Evolutionary conservation across 179 eudicot genomes (phyloP), one percentile per base, ranked within the genome.

Genomic region (Actinidia polygama): DNA sequence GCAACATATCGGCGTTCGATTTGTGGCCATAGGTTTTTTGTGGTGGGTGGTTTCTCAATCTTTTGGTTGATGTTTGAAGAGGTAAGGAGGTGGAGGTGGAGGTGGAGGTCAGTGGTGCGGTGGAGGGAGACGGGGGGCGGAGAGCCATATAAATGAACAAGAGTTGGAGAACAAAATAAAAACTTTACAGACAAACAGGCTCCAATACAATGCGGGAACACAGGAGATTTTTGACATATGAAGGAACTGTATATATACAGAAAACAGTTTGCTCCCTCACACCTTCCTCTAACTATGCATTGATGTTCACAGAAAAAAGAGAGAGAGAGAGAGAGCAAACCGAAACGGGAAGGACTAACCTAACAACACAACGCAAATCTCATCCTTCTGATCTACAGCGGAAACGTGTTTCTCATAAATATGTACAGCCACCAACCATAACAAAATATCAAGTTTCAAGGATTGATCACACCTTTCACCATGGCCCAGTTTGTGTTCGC

Each of bases 401-500:
- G 54, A 64, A 61, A 24, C 64, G 36, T 53, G 51, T 66, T 55
- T 73, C 62, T 73, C 82, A 46, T 24, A 51, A 46, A 55, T 85
- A 79, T 74, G 36, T 74, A 79, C 84, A 77, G 74, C 58, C 61
- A 82, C 58, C 70, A 51, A 63, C 23, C 19, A 61, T 79, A 19
- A 26, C 61, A 30, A 6, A 51, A 30, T 4, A 46, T 54, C 5
- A 73, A 36, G 51, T 21, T 75, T 67, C 40, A 75, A 66, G 47
- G 44, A 82, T 82, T n/a, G 21, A 76, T 73, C 44, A 53, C 58
- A 5, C 51, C 72, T 36, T 87, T 90, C 82, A 90, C 90, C 93
- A 90, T 5, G 90, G 93, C 11, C 93, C 90, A 9, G 93, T 89
- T 44, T 76, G 87, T 46, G 93, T 90, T 85, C 91, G 81, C 74